Evolutionary conservation across 2,329 filamentous ascomycete species (phyloP).

Genomic region (Rhytidhysteron rufulum): DNA sequence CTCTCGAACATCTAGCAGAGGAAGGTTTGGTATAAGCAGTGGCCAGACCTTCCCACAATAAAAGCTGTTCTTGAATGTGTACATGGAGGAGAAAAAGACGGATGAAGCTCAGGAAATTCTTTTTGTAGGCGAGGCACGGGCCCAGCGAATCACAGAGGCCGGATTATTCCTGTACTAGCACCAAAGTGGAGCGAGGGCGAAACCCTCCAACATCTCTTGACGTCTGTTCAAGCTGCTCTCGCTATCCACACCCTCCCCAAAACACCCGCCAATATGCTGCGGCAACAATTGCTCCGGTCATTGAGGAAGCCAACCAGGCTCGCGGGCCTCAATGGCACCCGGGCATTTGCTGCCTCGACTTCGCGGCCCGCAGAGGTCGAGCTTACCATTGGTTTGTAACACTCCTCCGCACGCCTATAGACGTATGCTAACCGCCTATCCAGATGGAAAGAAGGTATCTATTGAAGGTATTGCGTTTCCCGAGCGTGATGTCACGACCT

Average conservation of each 20-base stretch:
- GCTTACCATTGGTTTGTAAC: constrained; percentile 80
- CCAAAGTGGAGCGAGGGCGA: constrained; percentile 7
- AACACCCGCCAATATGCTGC: constrained; percentile 52
- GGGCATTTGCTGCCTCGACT: constrained; percentile 77
- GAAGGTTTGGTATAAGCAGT: constrained; percentile 46
- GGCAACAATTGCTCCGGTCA: constrained; percentile 62
- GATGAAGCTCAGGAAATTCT: constrained; percentile 17
- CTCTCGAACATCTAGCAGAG: constrained; percentile 64
- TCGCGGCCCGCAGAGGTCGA: constrained; percentile 87
- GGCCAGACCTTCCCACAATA: constrained; percentile 61
- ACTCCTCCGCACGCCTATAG: constrained; percentile 15
- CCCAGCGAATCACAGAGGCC: constrained; percentile 28
- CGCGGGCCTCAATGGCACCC: constrained; percentile 56
- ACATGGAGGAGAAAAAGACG: constrained; percentile 33
- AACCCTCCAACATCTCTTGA: constrained; percentile 13
- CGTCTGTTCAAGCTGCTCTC: constrained; percentile 21
- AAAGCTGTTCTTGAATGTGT: constrained; percentile 60
- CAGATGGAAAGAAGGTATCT: constrained; percentile 96
- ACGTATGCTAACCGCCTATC: constrained; percentile 31
- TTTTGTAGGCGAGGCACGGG: constrained; percentile 17
- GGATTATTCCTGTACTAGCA: constrained; percentile 6
- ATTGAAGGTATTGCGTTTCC: constrained; percentile 97
- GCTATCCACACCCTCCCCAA: constrained; percentile 27
- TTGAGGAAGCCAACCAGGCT: constrained; percentile 54
- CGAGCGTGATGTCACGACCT: too few species aligned